A percentile compares a stretch with the other conserved stretches of the same genome.
phyloP scores from a whole-genome alignment of 345 rosid species.

The Microcos paniculata region DNA sequence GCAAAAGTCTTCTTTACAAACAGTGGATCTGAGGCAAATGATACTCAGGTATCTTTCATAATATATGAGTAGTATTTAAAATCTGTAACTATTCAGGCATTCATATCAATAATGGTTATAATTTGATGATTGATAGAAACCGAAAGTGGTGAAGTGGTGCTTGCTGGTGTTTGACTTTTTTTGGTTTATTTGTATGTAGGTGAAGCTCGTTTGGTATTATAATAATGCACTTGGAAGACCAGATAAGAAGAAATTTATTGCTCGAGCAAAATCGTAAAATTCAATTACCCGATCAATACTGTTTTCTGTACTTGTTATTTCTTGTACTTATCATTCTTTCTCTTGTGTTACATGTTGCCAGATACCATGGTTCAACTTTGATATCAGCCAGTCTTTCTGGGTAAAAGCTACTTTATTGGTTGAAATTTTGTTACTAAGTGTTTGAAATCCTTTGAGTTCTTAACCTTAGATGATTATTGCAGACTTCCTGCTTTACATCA shows the following conservation, averaged over 20 bases:
- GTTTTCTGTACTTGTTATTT: conserved; percentile 4
- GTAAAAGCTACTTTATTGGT: conserved; percentile 30
- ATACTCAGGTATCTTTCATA: conserved; percentile 67
- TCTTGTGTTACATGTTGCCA: conserved; percentile 28
- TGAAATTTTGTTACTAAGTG: conserved; percentile 5
- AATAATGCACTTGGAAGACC: conserved; percentile 80
- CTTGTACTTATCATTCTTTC: conserved; percentile 2
- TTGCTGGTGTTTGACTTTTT: conserved; percentile 4
- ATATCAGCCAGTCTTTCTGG: conserved; percentile 98
- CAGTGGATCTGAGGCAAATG: conserved; percentile 98
- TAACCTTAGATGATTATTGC: conserved; percentile 19
- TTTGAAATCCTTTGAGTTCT: not conserved
- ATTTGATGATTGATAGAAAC: not conserved
- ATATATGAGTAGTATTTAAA: not conserved
- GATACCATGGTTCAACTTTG: conserved; percentile 94
- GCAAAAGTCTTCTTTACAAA: conserved; percentile 86
- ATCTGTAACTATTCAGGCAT: not conserved
- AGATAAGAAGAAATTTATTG: conserved; percentile 74
- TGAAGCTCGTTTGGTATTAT: conserved; percentile 78
- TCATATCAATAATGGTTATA: not conserved
- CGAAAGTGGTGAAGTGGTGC: not conserved
- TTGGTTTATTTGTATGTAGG: conserved; percentile 35
- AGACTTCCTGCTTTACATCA: conserved; percentile 91
- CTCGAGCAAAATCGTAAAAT: conserved; percentile 61
- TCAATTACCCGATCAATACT: not conserved